These are phyloP conservation scores for Chaetomium cochliodes DNA, from an alignment of 495 filamentous ascomycete species.

Conservation along the genomic window DNA sequence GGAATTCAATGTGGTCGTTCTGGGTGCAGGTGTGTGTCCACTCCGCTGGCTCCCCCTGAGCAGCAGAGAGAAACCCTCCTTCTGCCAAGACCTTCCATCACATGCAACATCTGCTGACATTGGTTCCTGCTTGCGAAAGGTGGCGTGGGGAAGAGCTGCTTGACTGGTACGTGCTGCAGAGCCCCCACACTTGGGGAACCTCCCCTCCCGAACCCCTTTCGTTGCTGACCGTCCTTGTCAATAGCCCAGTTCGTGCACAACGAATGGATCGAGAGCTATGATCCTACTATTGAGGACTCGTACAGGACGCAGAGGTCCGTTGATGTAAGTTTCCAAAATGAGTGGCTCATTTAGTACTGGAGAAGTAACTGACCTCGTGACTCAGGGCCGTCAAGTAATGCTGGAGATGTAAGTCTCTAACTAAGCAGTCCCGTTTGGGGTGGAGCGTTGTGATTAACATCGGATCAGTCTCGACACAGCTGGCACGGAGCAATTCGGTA, in stretches of 20 bases:
- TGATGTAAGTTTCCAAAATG: conserved; percentile 65
- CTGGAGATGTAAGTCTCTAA: conserved; percentile 75
- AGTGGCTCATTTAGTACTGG: not conserved
- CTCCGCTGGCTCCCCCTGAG: not conserved
- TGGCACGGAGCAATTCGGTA: conserved; percentile 97
- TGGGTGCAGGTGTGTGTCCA: conserved; percentile 38
- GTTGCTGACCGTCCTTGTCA: conserved; percentile 27
- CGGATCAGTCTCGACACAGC: conserved; percentile 80
- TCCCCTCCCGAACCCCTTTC: conserved; percentile 17
- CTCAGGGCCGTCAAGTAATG: conserved; percentile 88
- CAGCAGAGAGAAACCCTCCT: not conserved
- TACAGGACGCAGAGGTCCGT: conserved; percentile 93
- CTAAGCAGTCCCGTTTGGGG: not conserved
- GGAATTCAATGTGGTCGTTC: conserved; percentile 40
- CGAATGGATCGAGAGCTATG: conserved; percentile 98
- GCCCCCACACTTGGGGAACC: conserved; percentile 12
- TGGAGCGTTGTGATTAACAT: not conserved
- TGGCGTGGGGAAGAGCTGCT: conserved; percentile 96
- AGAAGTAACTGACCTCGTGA: conserved; percentile 9
- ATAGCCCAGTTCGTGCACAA: conserved; percentile 98
- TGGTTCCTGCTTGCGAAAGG: conserved; percentile 52
- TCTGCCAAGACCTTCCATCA: conserved; percentile 29
- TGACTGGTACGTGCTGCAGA: conserved; percentile 71
- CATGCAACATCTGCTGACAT: conserved; percentile 36
- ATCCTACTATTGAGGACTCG: conserved; percentile 96